A percentile compares a stretch with the other conserved stretches of the same genome.
phyloP scores from a whole-genome alignment of 140 eudicot species.

The Senecio squalidus region DNA sequence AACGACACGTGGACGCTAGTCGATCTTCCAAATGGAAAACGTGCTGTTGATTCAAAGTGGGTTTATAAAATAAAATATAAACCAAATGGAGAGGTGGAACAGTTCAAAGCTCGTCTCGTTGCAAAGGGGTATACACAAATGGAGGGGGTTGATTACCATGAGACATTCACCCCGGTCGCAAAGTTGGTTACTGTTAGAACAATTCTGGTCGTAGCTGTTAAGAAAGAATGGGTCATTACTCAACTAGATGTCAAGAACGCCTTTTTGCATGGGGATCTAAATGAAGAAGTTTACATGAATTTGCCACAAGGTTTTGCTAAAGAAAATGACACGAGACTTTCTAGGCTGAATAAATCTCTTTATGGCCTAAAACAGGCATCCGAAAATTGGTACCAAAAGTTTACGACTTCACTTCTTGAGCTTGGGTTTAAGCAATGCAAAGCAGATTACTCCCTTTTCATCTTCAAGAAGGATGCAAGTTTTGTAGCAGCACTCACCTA shows the following conservation, averaged over 20 bases:
- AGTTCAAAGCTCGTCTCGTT: constrained; percentile 24
- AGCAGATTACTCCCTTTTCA: constrained; percentile 17
- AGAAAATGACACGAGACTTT: constrained; percentile 3
- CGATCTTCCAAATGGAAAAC: not conserved
- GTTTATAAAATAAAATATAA: constrained; percentile 18
- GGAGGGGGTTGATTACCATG: too few species aligned
- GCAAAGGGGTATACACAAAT: constrained; percentile 27
- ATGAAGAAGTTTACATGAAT: constrained; percentile 12
- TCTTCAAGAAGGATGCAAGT: not conserved
- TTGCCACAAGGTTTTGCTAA: constrained; percentile 16
- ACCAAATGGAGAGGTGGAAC: constrained; percentile 15
- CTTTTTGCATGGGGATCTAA: too few species aligned
- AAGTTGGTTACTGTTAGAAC: too few species aligned
- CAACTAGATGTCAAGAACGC: too few species aligned
- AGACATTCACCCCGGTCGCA: too few species aligned
- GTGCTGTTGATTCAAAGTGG: constrained; percentile 12
- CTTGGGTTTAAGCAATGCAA: constrained; percentile 14
- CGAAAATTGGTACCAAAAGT: constrained; percentile 14
- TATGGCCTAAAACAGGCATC: constrained; percentile 25
- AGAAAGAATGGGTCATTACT: too few species aligned
- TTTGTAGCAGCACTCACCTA: constrained; percentile 4
- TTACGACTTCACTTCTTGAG: not conserved
- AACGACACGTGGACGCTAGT: constrained; percentile 18
- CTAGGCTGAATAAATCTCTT: constrained; percentile 9
- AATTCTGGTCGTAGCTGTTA: too few species aligned